A percentile compares a stretch with the other conserved stretches of the same genome.
Evolutionary conservation across 768 basidiomycete genomes (phyloP).

Genomic region (Calocera cornea): DNA sequence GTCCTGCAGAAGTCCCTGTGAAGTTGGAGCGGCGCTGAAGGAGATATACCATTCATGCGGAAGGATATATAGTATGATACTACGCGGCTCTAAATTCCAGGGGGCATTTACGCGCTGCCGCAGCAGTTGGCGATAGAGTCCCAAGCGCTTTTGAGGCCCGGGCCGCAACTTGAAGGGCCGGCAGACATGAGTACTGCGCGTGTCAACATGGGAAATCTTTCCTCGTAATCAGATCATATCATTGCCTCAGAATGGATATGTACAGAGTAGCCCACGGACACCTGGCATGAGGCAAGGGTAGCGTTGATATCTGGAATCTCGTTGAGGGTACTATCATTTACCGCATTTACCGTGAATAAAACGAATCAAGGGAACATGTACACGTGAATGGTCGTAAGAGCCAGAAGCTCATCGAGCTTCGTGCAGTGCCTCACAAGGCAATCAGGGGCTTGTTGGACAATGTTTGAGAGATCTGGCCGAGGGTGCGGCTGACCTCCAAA

Average conservation of each 20-base stretch:
- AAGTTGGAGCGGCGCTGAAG: neutral
- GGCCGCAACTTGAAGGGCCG: too few relatives aligned
- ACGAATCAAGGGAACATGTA: neutral
- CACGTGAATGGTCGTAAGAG: neutral
- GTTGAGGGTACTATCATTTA: neutral
- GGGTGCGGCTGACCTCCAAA: conserved; percentile 52
- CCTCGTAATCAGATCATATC: neutral
- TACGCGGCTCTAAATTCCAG: too few relatives aligned
- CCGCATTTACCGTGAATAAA: neutral
- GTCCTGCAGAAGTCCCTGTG: neutral
- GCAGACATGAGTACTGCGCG: too few relatives aligned
- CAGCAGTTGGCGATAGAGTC: too few relatives aligned
- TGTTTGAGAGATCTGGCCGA: conserved; percentile 63
- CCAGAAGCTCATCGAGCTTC: neutral
- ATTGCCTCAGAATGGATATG: conserved; percentile 1
- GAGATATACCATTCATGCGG: too few relatives aligned
- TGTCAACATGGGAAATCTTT: too few relatives aligned
- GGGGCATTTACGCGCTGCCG: too few relatives aligned
- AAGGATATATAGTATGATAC: too few relatives aligned
- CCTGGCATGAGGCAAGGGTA: neutral
- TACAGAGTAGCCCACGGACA: neutral
- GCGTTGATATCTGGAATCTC: neutral
- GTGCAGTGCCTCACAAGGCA: neutral
- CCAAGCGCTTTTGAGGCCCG: too few relatives aligned
- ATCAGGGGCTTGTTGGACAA: conserved; percentile 23